Base-by-base conservation (phyloP, 352 stramenopile species). In the Globisporangium takayamanum region DNA sequence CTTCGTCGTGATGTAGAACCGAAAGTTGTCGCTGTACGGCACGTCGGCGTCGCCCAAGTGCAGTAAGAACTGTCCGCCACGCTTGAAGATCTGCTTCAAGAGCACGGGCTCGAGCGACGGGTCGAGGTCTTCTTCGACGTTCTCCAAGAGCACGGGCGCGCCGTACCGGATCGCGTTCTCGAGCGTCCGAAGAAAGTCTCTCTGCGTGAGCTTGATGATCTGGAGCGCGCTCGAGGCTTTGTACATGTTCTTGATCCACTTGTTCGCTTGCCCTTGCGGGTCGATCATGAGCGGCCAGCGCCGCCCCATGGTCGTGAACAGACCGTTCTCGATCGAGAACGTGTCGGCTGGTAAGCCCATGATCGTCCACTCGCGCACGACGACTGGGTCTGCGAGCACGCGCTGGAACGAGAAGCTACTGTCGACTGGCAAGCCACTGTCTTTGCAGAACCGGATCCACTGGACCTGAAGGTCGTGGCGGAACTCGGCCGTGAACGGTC, bases 251-350 rank as follows among this genome's bases (percentile, higher is more conserved):
- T 94, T 92, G 56, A 97, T 90, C 92, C 92, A 98, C 63, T 94
- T 92, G 70, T 98, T 97, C 6, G 88, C 92, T 68, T 98, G 92
- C 25, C 88, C 89, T 60, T 98, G 92, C 1, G 92, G 92, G 54
- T 98, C 92, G 57, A 98, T 98, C 87, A 98, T 96, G 11, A 98
- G 75, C 11, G 92, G 92, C 92, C 91, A 98, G 0, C 92, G 79
- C 0, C 91, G 70, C 4, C 85, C 88, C 72, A 91, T 87, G 2
- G 89, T 97, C 7, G 89, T 94, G 56, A 98, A 95, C 33, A 97
- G 59, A 36, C 92, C 92, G 60, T 98, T 98, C 55, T 98, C 91
- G 25, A 92, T 96, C n/a, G 82, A 96, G 51, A 98, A 97, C 1
- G 80, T 89, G 59, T 98, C 92, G 4, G 91, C 89, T 0, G 92